Base-by-base conservation (phyloP, 495 filamentous ascomycete species). In the Pseudomonodictys pantanalensis region DNA sequence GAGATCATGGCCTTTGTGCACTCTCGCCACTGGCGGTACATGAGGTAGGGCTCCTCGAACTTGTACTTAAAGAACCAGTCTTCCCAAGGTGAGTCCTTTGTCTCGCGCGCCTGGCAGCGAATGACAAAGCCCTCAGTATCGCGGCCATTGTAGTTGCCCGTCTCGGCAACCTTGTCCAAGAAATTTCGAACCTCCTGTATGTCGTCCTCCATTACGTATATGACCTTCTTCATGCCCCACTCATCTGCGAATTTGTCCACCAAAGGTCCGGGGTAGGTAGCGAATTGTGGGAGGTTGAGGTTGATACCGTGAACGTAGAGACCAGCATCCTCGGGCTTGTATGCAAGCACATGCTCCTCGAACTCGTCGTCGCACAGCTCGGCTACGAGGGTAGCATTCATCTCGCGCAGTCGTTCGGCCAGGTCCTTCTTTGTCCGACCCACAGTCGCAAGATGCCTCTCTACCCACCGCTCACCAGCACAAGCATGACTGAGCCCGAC, bases 31-130 rank as follows among this genome's bases (percentile, higher is more conserved):
- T 97, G 95, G 30, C 93, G 84, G 69, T 96, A 98, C 89, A 98
- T 90, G 63, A 98, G 75, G 71, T 98, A 98, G 0, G 93, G 93
- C 75, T 98, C 95, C 70, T 98, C 93, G 51, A 97, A 98, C 76
- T 98, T 98, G 81, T 90, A 98, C 72, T 98, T 98, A 85, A 97
- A 98, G 75, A 98, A 97, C 92, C 92, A 98, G 71, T 97, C 90
- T 17, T 81, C 76, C 74, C 83, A 93, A 0, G 73, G 62, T 38
- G 70, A 72, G 1, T 67, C 67, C 10, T 75, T 75, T 9, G 69
- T 73, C 20, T 80, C 71, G 50, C 78, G 78, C 58, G 84, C 81
- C 69, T 89, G 86, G 75, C 93, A 97, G 52, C 93, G 86, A 56
- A 98, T 88, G 52, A 98, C 93, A 64, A 98, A 98, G 2, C 93